These are phyloP conservation scores for Tylopilus sp. DNA, from an alignment of 768 basidiomycete species.

Conservation along the genomic window DNA sequence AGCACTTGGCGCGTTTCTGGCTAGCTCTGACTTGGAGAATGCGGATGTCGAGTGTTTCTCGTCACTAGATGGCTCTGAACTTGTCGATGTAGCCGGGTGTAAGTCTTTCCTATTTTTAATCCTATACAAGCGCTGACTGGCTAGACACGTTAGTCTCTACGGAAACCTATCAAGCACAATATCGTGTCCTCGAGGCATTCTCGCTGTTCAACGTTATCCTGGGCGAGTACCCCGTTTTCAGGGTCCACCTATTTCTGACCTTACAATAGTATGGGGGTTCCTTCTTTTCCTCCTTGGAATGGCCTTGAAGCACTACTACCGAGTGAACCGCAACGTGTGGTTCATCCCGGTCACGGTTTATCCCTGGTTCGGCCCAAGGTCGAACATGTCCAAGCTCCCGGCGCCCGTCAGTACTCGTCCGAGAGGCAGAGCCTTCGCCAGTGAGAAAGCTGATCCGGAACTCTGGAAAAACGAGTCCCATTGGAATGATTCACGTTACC, in stretches of 20 bases:
- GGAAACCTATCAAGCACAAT: conserved; percentile 86
- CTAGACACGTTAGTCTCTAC: conserved; percentile 57
- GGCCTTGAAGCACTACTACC: conserved; percentile 40
- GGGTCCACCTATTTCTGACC: conserved; percentile 4
- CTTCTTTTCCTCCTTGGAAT: conserved; percentile 44
- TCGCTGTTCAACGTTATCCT: conserved; percentile 74
- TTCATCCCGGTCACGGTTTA: conserved; percentile 64
- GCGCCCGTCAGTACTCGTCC: conserved; percentile 39
- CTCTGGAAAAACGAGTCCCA: conserved; percentile 21
- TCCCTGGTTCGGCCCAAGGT: conserved; percentile 61
- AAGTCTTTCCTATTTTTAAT: conserved; percentile 30
- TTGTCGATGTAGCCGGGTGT: conserved; percentile 67
- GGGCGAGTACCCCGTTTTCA: conserved; percentile 39
- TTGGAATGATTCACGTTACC: conserved; percentile 19
- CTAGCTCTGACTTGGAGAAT: conserved; percentile 70
- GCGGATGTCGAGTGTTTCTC: conserved; percentile 84
- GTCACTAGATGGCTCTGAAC: conserved; percentile 45
- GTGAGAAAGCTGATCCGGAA: conserved; percentile 28
- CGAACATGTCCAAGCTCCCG: conserved; percentile 38
- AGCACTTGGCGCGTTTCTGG: conserved; percentile 75
- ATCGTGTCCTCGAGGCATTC: conserved; percentile 77
- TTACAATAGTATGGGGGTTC: conserved; percentile 45
- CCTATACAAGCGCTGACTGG: background rate
- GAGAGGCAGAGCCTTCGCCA: conserved; percentile 28
- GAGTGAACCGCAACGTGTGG: conserved; percentile 57